Percentiles rank a stretch among this genome's conserved stretches.
Conservation (phyloP, 2,329 filamentous ascomycete species). For the Drechmeria coniospora region DNA sequence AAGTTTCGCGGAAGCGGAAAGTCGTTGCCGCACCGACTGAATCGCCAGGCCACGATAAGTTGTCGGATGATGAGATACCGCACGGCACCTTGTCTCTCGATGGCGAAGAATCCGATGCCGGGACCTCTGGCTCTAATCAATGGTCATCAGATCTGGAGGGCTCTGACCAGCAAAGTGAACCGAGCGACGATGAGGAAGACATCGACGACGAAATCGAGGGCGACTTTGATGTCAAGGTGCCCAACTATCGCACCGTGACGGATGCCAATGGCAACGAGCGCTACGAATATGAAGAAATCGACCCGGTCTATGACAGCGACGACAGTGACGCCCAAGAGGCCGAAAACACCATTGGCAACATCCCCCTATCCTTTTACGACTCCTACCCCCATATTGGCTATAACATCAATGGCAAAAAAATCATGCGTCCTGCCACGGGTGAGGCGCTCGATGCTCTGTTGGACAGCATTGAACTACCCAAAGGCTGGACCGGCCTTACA, state of each 20-base stretch:
- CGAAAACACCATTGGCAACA: constrained; percentile 87
- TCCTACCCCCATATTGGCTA: constrained; percentile 97
- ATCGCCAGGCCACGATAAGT: too few species aligned
- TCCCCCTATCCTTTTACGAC: constrained; percentile 89
- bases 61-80: too few species aligned
- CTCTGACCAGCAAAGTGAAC: not conserved
- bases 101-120: constrained; percentile 18
- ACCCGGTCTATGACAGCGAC: constrained; percentile 91
- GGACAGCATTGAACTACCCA: constrained; percentile 90
- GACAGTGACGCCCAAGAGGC: constrained; percentile 70
- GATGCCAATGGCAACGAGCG: constrained; percentile 85
- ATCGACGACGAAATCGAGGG: constrained; percentile 1
- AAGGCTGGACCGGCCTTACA: constrained; percentile 92
- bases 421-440: constrained; percentile 87
- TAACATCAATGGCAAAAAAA: constrained; percentile 96
- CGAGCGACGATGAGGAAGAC: constrained; percentile 22
- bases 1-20: too few species aligned
- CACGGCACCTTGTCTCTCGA: constrained; percentile 36
- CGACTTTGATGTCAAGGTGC: not conserved
- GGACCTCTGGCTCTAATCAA: constrained; percentile 6
- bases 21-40: too few species aligned
- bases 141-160: constrained; percentile 5
- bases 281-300: constrained; percentile 87
- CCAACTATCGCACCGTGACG: constrained; percentile 35
- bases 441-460: constrained; percentile 85